These are phyloP conservation scores for Yamadazyma songkhlaensis DNA, from an alignment of 1,139 yeast species.

Conservation along the genomic window DNA sequence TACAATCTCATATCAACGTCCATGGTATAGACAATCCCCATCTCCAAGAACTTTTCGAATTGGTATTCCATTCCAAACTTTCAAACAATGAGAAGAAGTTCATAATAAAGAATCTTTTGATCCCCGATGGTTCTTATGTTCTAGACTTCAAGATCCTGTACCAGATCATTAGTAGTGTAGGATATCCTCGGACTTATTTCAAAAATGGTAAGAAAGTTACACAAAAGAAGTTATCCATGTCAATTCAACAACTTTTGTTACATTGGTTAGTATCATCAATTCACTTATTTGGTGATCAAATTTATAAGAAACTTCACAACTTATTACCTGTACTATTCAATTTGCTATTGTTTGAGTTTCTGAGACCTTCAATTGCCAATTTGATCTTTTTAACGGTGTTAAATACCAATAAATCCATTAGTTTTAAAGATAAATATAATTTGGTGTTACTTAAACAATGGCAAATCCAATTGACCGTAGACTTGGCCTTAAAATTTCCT, in stretches of 20 bases:
- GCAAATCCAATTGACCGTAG: constrained; percentile 35
- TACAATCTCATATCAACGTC: background rate
- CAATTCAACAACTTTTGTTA: constrained; percentile 23
- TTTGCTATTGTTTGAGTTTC: constrained; percentile 31
- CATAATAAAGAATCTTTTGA: constrained; percentile 13
- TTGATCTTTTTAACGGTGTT: constrained; percentile 24
- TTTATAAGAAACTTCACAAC: constrained; percentile 15
- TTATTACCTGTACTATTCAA: constrained; percentile 29
- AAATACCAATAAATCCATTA: constrained; percentile 13
- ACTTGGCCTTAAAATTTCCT: constrained; percentile 32
- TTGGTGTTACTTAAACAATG: constrained; percentile 23
- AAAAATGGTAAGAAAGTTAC: constrained; percentile 21
- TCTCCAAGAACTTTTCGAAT: constrained; percentile 2
- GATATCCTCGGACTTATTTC: constrained; percentile 27
- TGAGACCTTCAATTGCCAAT: constrained; percentile 28
- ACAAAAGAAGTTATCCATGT: constrained; percentile 21
- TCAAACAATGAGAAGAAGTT: constrained; percentile 12
- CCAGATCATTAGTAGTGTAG: constrained; percentile 25
- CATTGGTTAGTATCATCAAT: constrained; percentile 31
- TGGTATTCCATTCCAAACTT: constrained; percentile 2
- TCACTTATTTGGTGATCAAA: constrained; percentile 24
- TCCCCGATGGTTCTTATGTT: constrained; percentile 13
- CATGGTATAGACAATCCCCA: background rate
- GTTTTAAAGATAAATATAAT: constrained; percentile 9
- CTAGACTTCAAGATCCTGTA: constrained; percentile 14